phyloP scores from a whole-genome alignment of 148 eudicot species.

The Cornus suecica region DNA sequence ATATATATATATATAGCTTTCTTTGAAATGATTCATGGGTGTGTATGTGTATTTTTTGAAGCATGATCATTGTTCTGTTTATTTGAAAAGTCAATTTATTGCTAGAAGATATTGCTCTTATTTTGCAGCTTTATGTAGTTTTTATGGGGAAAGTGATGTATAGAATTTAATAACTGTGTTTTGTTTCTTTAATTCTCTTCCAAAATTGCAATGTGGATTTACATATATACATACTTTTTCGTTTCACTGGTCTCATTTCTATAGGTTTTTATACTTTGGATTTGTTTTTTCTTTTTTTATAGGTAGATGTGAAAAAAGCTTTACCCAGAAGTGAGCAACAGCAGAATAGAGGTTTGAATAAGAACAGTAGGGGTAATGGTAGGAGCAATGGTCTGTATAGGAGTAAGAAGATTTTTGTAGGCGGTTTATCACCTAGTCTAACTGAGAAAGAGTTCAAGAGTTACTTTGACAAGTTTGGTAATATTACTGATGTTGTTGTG shows the following conservation, averaged over 20 bases:
- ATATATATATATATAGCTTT: too few relatives aligned
- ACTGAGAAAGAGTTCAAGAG: slow-evolving; percentile 67
- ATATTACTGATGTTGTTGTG: slow-evolving; percentile 76
- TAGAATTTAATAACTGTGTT: too few relatives aligned
- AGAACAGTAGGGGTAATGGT: slow-evolving; percentile 30
- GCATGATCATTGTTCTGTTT: too few relatives aligned
- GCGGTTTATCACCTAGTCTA: slow-evolving; percentile 77
- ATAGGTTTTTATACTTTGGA: background rate
- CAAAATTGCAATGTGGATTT: background rate
- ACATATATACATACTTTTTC: background rate
- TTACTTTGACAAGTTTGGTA: slow-evolving; percentile 81
- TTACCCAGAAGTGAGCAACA: slow-evolving; percentile 64
- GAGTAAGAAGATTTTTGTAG: slow-evolving; percentile 89
- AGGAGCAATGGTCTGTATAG: slow-evolving; percentile 27
- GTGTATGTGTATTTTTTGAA: too few relatives aligned
- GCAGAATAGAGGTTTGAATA: slow-evolving; percentile 31
- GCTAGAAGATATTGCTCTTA: too few relatives aligned
- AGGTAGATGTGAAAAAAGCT: slow-evolving; percentile 88
- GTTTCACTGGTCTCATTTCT: background rate
- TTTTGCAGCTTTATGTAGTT: too few relatives aligned
- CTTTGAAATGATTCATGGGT: too few relatives aligned
- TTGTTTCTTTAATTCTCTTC: background rate
- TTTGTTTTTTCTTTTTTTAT: slow-evolving; percentile 17
- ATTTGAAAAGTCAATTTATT: too few relatives aligned
- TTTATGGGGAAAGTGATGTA: background rate